These are phyloP conservation scores for Vitis riparia DNA, from an alignment of 164 flowering plant species.

Conservation along the genomic window DNA sequence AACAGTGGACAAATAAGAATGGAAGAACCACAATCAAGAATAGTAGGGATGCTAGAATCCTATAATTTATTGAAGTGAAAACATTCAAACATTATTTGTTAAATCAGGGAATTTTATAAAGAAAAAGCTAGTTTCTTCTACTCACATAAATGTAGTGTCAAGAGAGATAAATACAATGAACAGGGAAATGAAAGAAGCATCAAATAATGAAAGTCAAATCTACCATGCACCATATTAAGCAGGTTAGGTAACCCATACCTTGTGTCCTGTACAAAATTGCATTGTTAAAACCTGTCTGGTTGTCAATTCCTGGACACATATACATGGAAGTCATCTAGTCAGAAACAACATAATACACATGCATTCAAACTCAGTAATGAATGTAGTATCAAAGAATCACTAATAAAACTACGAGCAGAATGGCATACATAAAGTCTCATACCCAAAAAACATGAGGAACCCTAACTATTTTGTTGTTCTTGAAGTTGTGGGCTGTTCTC, in stretches of 20 bases:
- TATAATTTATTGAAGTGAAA: no score
- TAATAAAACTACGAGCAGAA: slow-evolving; percentile 1
- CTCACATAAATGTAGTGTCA: not conserved
- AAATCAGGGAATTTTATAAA: not conserved
- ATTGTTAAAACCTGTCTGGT: slow-evolving; percentile 77
- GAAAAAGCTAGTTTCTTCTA: not conserved
- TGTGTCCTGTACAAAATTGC: slow-evolving; percentile 70
- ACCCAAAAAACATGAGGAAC: slow-evolving; percentile 85
- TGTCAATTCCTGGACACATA: slow-evolving; percentile 70
- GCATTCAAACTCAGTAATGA: not conserved
- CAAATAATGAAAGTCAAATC: not conserved
- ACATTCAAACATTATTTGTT: not conserved
- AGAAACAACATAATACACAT: not conserved
- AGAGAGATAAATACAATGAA: not conserved
- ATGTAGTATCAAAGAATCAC: not conserved
- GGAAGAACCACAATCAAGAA: no score
- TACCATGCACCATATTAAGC: not conserved
- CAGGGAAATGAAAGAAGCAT: not conserved
- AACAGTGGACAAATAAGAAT: no score
- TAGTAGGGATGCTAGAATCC: no score
- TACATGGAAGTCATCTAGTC: slow-evolving; percentile 1
- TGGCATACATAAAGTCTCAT: slow-evolving; percentile 16
- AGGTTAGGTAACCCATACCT: slow-evolving; percentile 46
- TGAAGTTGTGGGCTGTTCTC: slow-evolving; percentile 67
- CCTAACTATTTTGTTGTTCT: slow-evolving; percentile 45